Percentiles rank a stretch among this genome's conserved stretches.
phyloP scores from a whole-genome alignment of 2,329 filamentous ascomycete species.

The Colletotrichum costaricense region DNA sequence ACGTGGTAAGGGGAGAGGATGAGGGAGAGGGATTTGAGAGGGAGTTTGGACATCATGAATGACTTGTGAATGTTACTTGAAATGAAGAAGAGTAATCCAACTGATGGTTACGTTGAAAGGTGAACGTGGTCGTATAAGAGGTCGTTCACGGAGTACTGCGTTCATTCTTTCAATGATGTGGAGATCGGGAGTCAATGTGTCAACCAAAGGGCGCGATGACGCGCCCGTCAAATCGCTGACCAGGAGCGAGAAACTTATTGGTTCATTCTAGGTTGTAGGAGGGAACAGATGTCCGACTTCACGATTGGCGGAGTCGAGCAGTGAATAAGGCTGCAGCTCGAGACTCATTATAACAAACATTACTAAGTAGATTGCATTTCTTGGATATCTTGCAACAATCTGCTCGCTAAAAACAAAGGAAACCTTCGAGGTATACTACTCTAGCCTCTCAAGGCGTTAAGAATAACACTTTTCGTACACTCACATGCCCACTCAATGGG shows the following conservation, averaged over 20 bases:
- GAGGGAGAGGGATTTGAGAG: too few species aligned
- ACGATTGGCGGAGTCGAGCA: too few species aligned
- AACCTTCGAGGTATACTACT: neutral
- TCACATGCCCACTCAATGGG: neutral
- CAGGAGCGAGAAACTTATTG: neutral
- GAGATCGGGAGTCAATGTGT: neutral
- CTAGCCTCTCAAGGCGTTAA: neutral
- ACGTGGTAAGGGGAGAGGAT: neutral
- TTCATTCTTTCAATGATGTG: neutral
- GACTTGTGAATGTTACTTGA: too few species aligned
- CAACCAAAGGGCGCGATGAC: neutral
- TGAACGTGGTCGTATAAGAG: neutral
- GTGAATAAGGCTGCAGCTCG: too few species aligned
- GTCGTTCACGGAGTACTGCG: neutral
- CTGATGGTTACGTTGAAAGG: neutral
- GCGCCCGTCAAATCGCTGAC: neutral
- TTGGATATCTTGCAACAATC: constrained; percentile 10
- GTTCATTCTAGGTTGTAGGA: neutral
- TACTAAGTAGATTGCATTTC: neutral
- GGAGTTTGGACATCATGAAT: too few species aligned
- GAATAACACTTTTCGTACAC: neutral
- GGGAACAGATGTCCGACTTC: too few species aligned
- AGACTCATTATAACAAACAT: neutral
- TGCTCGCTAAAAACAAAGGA: neutral
- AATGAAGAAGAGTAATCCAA: neutral